Percentiles rank a stretch among this genome's conserved stretches.
Conservation (phyloP, 176 grass and related monocot species). For the Eleusine indica region DNA sequence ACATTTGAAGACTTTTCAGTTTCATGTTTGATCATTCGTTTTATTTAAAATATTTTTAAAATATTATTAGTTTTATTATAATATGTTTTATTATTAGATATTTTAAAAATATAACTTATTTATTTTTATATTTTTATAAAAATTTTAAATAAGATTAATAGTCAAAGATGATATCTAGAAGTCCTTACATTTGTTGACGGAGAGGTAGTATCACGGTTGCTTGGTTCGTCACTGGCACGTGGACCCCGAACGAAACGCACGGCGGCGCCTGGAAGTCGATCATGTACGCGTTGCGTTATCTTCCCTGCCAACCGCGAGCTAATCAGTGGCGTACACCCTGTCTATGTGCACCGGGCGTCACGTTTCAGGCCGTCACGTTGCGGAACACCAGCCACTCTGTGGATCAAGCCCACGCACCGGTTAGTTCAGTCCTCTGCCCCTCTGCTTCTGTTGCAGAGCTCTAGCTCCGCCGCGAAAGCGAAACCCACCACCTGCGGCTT, state of each 20-base stretch:
- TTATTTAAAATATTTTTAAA: no score
- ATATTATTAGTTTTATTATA: no score
- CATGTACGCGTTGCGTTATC: background rate
- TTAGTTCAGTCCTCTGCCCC: background rate
- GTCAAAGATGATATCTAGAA: no score
- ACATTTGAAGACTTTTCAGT: no score
- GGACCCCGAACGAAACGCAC: background rate
- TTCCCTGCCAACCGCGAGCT: background rate
- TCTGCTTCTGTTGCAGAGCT: background rate
- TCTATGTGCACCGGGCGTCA: background rate
- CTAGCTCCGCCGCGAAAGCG: background rate
- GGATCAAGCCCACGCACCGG: background rate
- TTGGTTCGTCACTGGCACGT: background rate
- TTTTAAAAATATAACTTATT: no score
- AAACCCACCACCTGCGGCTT: background rate
- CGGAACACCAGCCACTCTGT: background rate
- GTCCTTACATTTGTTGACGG: no score
- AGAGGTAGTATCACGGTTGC: background rate
- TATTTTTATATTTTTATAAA: no score
- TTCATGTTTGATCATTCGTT: no score
- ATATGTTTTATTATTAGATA: no score
- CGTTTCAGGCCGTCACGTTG: background rate
- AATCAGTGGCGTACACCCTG: background rate
- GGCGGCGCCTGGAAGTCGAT: no score
- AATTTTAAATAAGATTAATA: no score